These are phyloP conservation scores for Jamesozyma piceae DNA, from an alignment of 805 yeast species.

Conservation along the genomic window DNA sequence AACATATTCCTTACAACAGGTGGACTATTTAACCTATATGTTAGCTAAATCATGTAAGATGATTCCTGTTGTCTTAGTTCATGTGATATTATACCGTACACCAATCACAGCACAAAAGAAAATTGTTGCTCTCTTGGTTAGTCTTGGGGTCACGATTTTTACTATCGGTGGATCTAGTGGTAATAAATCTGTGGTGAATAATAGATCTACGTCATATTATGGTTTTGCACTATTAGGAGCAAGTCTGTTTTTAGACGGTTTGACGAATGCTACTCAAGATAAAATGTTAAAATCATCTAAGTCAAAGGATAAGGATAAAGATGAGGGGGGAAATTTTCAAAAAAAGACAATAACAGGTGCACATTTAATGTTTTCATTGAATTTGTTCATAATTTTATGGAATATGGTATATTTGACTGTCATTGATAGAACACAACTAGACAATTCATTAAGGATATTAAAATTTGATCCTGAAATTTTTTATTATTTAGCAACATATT, in stretches of 20 bases:
- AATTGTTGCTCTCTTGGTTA: conserved; percentile 66
- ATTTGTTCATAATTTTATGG: conserved; percentile 36
- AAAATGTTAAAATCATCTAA: conserved; percentile 46
- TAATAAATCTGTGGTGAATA: conserved; percentile 19
- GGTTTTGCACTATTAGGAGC: conserved; percentile 54
- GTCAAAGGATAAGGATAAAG: conserved; percentile 2
- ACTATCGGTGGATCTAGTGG: conserved; percentile 44
- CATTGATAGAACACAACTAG: conserved; percentile 19
- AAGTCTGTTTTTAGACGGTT: conserved; percentile 78
- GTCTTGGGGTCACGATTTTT: conserved; percentile 74
- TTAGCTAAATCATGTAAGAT: conserved; percentile 89
- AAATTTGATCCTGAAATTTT: conserved; percentile 40
- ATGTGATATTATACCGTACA: conserved; percentile 57
- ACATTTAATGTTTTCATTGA: conserved; percentile 72
- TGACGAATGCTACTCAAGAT: conserved; percentile 91
- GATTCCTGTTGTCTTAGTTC: conserved; percentile 89
- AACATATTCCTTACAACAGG: conserved; percentile 65
- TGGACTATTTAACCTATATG: conserved; percentile 75
- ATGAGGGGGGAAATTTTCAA: not conserved
- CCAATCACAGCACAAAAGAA: conserved; percentile 69
- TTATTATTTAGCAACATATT: conserved; percentile 54
- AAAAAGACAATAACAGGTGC: conserved; percentile 58
- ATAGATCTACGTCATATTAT: conserved; percentile 31
- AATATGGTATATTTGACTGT: conserved; percentile 40
- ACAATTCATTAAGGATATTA: conserved; percentile 33